A percentile compares a stretch with the other conserved stretches of the same genome.
Evolutionary conservation across 306 rosid genomes (phyloP).

Genomic region (Myrica gale): DNA sequence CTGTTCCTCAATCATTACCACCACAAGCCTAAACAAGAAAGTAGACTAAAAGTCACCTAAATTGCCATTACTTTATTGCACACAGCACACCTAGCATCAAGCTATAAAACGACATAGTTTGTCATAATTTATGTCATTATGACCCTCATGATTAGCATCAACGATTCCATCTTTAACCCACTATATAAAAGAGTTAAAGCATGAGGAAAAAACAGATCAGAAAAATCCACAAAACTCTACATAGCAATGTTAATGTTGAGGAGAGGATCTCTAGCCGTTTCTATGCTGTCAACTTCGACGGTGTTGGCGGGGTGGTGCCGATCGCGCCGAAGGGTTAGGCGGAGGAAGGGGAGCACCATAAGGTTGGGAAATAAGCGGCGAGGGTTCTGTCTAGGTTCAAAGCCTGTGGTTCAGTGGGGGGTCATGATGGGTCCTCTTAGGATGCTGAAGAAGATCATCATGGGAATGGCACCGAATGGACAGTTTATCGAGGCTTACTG

Average conservation of each 20-base stretch:
- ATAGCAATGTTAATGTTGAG: slow-evolving; percentile 63
- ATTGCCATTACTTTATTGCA: slow-evolving; percentile 44
- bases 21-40: slow-evolving; percentile 55
- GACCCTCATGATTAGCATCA: slow-evolving; percentile 48
- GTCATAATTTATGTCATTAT: slow-evolving; percentile 77
- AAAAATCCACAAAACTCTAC: not conserved
- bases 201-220: not conserved
- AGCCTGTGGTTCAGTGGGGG: slow-evolving; percentile 65
- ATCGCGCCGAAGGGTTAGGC: slow-evolving; percentile 46
- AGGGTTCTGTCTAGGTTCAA: slow-evolving; percentile 61
- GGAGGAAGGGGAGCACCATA: slow-evolving; percentile 60
- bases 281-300: slow-evolving; percentile 57
- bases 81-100: slow-evolving; percentile 51
- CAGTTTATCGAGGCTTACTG: slow-evolving; percentile 59
- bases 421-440: slow-evolving; percentile 58
- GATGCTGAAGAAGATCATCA: slow-evolving; percentile 68
- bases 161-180: slow-evolving; percentile 38
- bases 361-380: slow-evolving; percentile 74
- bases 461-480: slow-evolving; percentile 65
- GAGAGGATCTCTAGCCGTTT: slow-evolving; percentile 44
- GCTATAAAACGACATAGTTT: slow-evolving; percentile 52
- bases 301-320: slow-evolving; percentile 56
- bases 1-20: slow-evolving; percentile 50
- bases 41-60: slow-evolving; percentile 26
- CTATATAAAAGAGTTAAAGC: slow-evolving; percentile 36